Evolutionary conservation across 1,284 basidiomycete genomes (phyloP).

Genomic region (Heimioporus retisporus): DNA sequence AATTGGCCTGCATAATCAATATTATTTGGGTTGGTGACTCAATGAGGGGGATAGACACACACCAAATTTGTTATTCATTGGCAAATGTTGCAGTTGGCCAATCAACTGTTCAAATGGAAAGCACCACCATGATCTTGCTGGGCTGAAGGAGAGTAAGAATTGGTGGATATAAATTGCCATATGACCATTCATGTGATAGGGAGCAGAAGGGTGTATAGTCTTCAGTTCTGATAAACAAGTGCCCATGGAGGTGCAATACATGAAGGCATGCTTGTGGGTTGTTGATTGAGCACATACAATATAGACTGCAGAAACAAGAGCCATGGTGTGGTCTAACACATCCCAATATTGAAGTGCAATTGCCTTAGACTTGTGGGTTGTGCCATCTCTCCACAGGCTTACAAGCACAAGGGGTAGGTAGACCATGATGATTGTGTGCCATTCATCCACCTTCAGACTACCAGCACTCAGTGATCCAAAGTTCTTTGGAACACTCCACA

Average conservation of each 20-base stretch:
- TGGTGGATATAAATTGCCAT: conserved; percentile 18
- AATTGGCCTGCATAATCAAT: conserved; percentile 10
- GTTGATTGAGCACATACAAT: background rate
- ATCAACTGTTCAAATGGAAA: conserved; percentile 22
- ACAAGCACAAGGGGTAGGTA: conserved; percentile 14
- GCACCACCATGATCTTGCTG: conserved; percentile 16
- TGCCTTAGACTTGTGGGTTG: background rate
- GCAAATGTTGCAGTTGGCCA: conserved; percentile 18
- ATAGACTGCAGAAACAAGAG: conserved; percentile 11
- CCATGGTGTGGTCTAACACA: conserved; percentile 15
- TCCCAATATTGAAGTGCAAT: background rate
- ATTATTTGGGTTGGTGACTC: background rate
- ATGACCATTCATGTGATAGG: conserved; percentile 1
- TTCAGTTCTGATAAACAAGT: conserved; percentile 3
- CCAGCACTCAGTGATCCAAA: conserved; percentile 10
- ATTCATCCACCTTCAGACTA: conserved; percentile 17
- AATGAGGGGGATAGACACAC: background rate
- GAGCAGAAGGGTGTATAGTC: background rate
- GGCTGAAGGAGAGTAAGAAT: conserved; percentile 9
- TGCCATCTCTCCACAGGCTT: conserved; percentile 9
- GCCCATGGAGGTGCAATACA: background rate
- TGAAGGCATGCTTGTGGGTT: background rate
- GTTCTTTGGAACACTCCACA: conserved; percentile 10
- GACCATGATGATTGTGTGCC: conserved; percentile 9
- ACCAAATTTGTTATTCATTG: conserved; percentile 24